A percentile compares a stretch with the other conserved stretches of the same genome.
Evolutionary conservation across 768 basidiomycete species (phyloP).

Genomic region (Lentinula lateritia): DNA sequence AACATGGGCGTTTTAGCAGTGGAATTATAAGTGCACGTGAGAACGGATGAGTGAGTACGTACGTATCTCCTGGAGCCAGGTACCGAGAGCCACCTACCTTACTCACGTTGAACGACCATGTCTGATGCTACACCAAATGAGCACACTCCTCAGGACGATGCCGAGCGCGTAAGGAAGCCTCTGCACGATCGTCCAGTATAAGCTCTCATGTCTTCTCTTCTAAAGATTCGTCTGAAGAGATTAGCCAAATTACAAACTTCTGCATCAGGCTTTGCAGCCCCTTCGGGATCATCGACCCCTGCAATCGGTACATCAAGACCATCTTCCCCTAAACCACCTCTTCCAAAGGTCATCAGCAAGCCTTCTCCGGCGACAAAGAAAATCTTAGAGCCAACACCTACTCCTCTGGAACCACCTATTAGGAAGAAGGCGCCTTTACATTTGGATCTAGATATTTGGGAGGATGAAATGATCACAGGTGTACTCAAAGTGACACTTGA

Average conservation of each 20-base stretch:
- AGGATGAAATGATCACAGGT: slow-evolving; percentile 58
- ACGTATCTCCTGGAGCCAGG: background rate
- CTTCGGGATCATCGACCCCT: slow-evolving; percentile 27
- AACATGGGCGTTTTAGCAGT: slow-evolving; percentile 16
- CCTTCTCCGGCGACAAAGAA: slow-evolving; percentile 16
- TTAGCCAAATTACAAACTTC: slow-evolving; percentile 73
- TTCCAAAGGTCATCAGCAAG: slow-evolving; percentile 8
- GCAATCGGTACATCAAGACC: slow-evolving; percentile 27
- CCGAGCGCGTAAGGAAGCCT: slow-evolving; percentile 58
- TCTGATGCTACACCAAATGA: slow-evolving; percentile 16
- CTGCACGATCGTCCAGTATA: background rate
- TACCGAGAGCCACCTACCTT: background rate
- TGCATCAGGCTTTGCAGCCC: slow-evolving; percentile 28
- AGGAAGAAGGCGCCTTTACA: slow-evolving; percentile 35
- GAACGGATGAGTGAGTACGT: background rate
- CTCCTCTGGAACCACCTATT: slow-evolving; percentile 23
- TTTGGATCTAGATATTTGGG: slow-evolving; percentile 64
- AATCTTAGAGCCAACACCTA: slow-evolving; percentile 24
- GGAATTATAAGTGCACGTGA: background rate
- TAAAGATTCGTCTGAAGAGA: slow-evolving; percentile 86
- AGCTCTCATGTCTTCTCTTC: background rate
- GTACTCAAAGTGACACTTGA: slow-evolving; percentile 78
- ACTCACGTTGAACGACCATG: background rate
- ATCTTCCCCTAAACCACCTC: slow-evolving; percentile 15
- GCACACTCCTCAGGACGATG: slow-evolving; percentile 65